A percentile compares a stretch with the other conserved stretches of the same genome.
Conservation (phyloP, 2,329 filamentous ascomycete species). For the Akanthomyces muscarius region DNA sequence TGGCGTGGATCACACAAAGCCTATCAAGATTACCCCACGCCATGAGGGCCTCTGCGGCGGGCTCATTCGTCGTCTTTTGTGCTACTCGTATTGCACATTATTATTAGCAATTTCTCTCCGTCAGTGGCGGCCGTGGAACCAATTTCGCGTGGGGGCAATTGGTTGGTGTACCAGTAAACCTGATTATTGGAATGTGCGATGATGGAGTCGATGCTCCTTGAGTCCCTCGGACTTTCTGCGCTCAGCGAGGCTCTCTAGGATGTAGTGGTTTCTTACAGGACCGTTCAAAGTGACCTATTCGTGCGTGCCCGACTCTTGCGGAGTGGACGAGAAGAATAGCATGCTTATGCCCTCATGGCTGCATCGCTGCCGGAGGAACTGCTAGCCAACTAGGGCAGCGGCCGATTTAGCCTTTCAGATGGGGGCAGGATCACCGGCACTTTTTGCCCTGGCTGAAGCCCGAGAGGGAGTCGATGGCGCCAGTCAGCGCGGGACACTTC, state of each 20-base stretch:
- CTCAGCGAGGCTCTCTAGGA: not conserved
- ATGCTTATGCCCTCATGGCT: not conserved
- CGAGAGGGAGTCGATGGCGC: not conserved
- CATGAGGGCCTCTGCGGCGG: not conserved
- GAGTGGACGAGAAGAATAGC: not conserved
- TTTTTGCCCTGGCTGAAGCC: not conserved
- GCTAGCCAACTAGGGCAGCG: not conserved
- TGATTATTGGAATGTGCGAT: not conserved
- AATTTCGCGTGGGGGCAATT: not conserved
- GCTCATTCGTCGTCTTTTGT: not conserved
- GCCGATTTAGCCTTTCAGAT: not conserved
- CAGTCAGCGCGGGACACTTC: not conserved
- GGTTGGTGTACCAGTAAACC: not conserved
- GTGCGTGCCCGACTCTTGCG: not conserved
- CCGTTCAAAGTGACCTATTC: not conserved
- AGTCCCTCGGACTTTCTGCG: not conserved
- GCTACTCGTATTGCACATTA: conserved; percentile 3
- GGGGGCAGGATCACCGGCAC: not conserved
- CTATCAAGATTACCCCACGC: conserved; percentile 11
- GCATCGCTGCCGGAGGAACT: not conserved
- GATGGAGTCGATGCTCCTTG: not conserved
- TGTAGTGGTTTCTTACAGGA: not conserved
- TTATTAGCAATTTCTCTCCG: conserved; percentile 15
- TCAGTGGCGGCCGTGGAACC: not conserved
- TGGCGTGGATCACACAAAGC: not conserved